phyloP scores from a whole-genome alignment of 352 stramenopile species.

The Globisporangium splendens region DNA sequence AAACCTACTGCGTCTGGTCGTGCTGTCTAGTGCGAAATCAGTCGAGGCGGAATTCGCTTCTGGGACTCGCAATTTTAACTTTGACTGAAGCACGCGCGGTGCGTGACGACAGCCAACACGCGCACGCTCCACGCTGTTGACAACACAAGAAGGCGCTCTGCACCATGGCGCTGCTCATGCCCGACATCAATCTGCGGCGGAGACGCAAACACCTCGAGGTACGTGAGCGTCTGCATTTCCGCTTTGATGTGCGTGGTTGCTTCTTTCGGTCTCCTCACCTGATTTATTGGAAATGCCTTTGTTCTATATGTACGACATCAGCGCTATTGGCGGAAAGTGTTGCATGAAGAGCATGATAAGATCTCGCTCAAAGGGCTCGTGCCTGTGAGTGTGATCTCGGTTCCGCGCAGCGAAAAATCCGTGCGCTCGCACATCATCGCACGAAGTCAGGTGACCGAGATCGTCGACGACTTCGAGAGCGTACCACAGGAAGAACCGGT shows the following conservation, averaged over 20 bases:
- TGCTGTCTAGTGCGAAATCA: neutral
- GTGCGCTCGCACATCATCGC: constrained; percentile 19
- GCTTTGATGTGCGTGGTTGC: neutral
- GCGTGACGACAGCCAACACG: neutral
- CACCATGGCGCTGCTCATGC: constrained; percentile 58
- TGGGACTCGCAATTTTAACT: neutral
- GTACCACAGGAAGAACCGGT: constrained; percentile 14
- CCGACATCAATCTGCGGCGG: constrained; percentile 64
- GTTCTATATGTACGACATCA: constrained; percentile 2
- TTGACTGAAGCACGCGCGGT: neutral
- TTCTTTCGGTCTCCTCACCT: neutral
- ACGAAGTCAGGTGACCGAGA: constrained; percentile 11
- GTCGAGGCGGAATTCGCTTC: neutral
- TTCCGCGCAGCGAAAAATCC: constrained; percentile 14
- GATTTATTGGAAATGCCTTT: constrained; percentile 3
- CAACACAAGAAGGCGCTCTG: neutral
- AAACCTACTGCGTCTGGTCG: neutral
- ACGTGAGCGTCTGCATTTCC: neutral
- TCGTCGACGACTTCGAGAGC: constrained; percentile 9
- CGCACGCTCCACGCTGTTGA: neutral
- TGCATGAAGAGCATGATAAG: constrained; percentile 28
- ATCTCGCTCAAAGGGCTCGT: constrained; percentile 21
- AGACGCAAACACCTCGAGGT: constrained; percentile 58
- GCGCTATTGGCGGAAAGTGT: constrained; percentile 38
- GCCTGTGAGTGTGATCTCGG: constrained; percentile 15